Percentiles rank a stretch among this genome's conserved stretches.
phyloP scores from a whole-genome alignment of 306 rosid genomes.

The Fragaria vesca region DNA sequence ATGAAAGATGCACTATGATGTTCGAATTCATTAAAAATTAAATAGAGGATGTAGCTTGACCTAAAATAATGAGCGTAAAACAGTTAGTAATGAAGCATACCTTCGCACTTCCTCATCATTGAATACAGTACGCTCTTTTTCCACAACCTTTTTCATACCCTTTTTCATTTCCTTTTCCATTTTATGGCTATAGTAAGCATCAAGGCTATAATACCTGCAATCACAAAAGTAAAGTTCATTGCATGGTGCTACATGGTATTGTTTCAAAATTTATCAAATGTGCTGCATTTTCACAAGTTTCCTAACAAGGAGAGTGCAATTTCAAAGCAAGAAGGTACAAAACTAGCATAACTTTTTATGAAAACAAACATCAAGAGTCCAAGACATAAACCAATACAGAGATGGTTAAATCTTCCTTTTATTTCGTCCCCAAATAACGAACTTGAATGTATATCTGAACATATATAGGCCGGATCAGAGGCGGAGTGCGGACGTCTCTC shows the following conservation, averaged over 20 bases:
- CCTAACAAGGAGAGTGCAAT: not conserved
- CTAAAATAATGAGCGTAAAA: not conserved
- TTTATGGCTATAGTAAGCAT: constrained; percentile 64
- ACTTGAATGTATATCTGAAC: not conserved
- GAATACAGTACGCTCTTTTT: constrained; percentile 75
- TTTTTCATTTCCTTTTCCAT: constrained; percentile 62
- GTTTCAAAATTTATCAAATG: not conserved
- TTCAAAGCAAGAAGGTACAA: not conserved
- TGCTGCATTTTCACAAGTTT: not conserved
- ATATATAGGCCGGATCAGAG: not conserved
- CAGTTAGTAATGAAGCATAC: constrained; percentile 40
- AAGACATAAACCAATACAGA: not conserved
- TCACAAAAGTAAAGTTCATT: constrained; percentile 16
- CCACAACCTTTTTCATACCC: constrained; percentile 57
- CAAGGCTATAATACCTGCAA: constrained; percentile 88
- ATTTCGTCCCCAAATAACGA: not conserved
- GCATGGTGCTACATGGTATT: not conserved
- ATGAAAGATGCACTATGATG: not conserved
- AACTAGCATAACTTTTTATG: not conserved
- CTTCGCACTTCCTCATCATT: constrained; percentile 91
- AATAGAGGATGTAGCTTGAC: constrained; percentile 9
- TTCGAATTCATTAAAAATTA: constrained; percentile 13
- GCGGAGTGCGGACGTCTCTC: too few relatives aligned
- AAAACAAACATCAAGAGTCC: not conserved
- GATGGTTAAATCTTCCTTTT: not conserved